Evolutionary conservation across 148 eudicot species (phyloP).

Genomic region (Amaranthus hypochondriacus): DNA sequence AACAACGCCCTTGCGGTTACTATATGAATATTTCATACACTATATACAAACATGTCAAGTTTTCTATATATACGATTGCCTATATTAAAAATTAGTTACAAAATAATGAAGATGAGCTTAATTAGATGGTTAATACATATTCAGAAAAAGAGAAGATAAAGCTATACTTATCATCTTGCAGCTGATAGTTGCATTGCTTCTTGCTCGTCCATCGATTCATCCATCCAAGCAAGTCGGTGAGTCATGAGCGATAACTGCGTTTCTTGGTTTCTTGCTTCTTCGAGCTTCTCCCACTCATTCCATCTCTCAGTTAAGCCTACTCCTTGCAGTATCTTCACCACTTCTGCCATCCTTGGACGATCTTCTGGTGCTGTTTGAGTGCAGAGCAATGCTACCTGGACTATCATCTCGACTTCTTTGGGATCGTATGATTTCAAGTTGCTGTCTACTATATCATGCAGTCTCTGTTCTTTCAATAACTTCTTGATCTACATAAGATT

Average conservation of each 20-base stretch:
- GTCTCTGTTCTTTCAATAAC: constrained; percentile 57
- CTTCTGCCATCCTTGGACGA: constrained; percentile 88
- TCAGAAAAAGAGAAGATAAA: neutral
- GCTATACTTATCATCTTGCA: constrained; percentile 47
- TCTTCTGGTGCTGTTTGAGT: constrained; percentile 74
- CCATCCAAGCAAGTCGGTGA: constrained; percentile 66
- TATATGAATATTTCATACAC: neutral
- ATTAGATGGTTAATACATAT: constrained; percentile 7
- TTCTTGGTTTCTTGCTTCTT: constrained; percentile 63
- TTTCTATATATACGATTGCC: neutral
- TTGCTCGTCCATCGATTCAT: constrained; percentile 70
- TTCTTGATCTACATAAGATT: constrained; percentile 58
- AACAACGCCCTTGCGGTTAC: neutral
- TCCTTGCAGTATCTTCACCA: constrained; percentile 69
- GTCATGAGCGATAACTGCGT: constrained; percentile 40
- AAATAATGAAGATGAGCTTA: neutral
- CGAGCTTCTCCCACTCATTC: constrained; percentile 84
- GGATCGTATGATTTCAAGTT: constrained; percentile 54
- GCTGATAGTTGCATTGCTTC: constrained; percentile 83
- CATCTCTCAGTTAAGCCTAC: constrained; percentile 74
- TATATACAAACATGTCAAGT: neutral
- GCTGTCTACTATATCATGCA: constrained; percentile 68
- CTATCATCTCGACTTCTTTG: constrained; percentile 65
- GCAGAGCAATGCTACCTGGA: constrained; percentile 91
- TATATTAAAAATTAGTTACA: neutral